These are phyloP conservation scores for Tolypocladium tropicale DNA, from an alignment of 2,329 filamentous ascomycete genomes.

Conservation along the genomic window DNA sequence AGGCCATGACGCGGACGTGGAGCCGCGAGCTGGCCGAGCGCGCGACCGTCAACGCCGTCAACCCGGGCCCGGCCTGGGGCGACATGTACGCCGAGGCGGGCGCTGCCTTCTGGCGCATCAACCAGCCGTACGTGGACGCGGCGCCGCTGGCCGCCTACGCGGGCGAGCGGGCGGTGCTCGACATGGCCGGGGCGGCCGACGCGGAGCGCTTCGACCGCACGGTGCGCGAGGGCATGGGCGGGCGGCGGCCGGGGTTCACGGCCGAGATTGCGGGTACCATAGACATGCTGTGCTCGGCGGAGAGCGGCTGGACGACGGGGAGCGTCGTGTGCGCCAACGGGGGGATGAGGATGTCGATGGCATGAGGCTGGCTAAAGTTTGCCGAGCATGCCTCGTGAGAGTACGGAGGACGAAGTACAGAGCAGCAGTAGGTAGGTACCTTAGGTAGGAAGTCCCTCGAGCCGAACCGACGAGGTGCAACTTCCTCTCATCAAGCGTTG, in stretches of 20 bases:
- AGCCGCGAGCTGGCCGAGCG: constrained; percentile 42
- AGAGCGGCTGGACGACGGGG: constrained; percentile 60
- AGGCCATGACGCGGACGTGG: constrained; percentile 51
- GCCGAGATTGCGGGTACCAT: constrained; percentile 58
- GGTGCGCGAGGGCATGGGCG: constrained; percentile 22
- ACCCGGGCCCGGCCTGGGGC: constrained; percentile 45
- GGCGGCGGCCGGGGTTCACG: constrained; percentile 22
- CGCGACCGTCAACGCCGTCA: constrained; percentile 46
- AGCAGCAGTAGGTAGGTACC: too few relatives aligned
- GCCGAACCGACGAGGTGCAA: too few relatives aligned
- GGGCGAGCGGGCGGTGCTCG: constrained; percentile 19
- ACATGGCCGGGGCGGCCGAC: constrained; percentile 15
- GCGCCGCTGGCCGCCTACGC: constrained; percentile 23
- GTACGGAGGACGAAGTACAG: too few relatives aligned
- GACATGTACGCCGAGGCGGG: constrained; percentile 37
- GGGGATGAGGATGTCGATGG: constrained; percentile 28
- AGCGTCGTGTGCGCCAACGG: constrained; percentile 65
- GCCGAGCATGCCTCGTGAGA: neutral
- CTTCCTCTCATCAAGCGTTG: too few relatives aligned
- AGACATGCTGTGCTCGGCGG: constrained; percentile 58
- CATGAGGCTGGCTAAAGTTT: constrained; percentile 8
- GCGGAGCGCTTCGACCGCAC: constrained; percentile 21
- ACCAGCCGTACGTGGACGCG: constrained; percentile 26
- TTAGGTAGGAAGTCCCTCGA: too few relatives aligned
- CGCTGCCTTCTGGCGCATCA: constrained; percentile 23